These are phyloP conservation scores for Fragilaria radians DNA, from an alignment of 108 stramenopile species.

Conservation along the genomic window DNA sequence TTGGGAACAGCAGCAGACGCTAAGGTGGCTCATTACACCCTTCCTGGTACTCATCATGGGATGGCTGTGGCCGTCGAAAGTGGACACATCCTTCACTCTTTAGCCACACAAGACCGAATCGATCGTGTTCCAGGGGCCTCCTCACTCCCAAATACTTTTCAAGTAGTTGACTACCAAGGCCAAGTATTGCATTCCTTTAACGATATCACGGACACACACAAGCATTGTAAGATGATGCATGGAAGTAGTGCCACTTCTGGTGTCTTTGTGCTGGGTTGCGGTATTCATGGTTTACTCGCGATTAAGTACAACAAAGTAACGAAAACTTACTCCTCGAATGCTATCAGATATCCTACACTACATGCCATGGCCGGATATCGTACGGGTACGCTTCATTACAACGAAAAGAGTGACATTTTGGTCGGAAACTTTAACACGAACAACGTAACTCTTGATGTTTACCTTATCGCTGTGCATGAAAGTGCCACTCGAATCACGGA, in stretches of 20 bases:
- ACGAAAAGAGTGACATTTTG: conserved; percentile 9
- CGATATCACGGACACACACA: conserved; percentile 6
- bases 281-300: conserved; percentile 20
- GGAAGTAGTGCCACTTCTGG: conserved; percentile 9
- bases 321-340: conserved; percentile 13
- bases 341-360: conserved; percentile 23
- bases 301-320: conserved; percentile 12
- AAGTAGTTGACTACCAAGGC: conserved; percentile 18
- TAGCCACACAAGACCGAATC: conserved; percentile 14
- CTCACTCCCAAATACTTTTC: conserved; percentile 21
- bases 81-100: conserved; percentile 15
- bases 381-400: conserved; percentile 16
- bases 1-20: conserved; percentile 14
- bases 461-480: conserved; percentile 11
- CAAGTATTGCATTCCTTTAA: conserved; percentile 13
- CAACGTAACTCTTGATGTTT: not conserved
- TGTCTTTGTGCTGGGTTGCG: conserved; percentile 19
- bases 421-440: conserved; percentile 18
- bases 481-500: not conserved
- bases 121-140: conserved; percentile 3
- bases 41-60: conserved; percentile 24
- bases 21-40: conserved; percentile 5
- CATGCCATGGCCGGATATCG: conserved; percentile 13
- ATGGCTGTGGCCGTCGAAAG: conserved; percentile 21
- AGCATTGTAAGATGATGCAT: conserved; percentile 20